Percentiles rank a stretch among this genome's conserved stretches.
phyloP scores from a whole-genome alignment of 1,284 basidiomycete species.

The Apiotrichum mycotoxinovorans region DNA sequence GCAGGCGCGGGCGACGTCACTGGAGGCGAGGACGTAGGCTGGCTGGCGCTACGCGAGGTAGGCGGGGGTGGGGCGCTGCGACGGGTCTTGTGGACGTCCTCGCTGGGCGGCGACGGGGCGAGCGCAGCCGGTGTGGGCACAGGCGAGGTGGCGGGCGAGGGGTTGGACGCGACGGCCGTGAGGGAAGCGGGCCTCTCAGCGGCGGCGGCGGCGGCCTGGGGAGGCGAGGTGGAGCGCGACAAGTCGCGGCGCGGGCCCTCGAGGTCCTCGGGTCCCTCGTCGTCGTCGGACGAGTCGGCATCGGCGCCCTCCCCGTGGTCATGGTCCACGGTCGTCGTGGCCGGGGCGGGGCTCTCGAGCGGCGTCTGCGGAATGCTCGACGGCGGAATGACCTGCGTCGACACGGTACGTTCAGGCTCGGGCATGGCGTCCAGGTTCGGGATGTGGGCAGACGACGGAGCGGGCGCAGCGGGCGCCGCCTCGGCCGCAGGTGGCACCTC shows the following conservation, averaged over 20 bases:
- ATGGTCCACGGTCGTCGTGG: neutral
- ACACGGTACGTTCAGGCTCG: constrained; percentile 30
- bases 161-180: constrained; percentile 11
- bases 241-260: constrained; percentile 35
- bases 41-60: neutral
- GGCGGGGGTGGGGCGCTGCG: constrained; percentile 46
- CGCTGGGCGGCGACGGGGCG: constrained; percentile 1
- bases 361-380: constrained; percentile 31
- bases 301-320: no score
- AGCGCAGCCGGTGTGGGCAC: neutral
- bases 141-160: constrained; percentile 7
- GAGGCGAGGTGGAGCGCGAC: constrained; percentile 12
- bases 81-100: constrained; percentile 25
- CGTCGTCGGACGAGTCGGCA: constrained; percentile 22
- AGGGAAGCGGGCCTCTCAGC: constrained; percentile 20
- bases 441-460: neutral
- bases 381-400: constrained; percentile 39
- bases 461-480: neutral
- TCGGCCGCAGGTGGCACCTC: neutral
- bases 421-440: constrained; percentile 13
- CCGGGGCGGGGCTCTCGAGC: neutral
- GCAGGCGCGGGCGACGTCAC: neutral
- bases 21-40: neutral
- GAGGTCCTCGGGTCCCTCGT: constrained; percentile 50
- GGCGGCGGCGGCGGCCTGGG: no score